Conservation (phyloP, 2,329 filamentous ascomycete species). For the Apiospora malaysiana region DNA sequence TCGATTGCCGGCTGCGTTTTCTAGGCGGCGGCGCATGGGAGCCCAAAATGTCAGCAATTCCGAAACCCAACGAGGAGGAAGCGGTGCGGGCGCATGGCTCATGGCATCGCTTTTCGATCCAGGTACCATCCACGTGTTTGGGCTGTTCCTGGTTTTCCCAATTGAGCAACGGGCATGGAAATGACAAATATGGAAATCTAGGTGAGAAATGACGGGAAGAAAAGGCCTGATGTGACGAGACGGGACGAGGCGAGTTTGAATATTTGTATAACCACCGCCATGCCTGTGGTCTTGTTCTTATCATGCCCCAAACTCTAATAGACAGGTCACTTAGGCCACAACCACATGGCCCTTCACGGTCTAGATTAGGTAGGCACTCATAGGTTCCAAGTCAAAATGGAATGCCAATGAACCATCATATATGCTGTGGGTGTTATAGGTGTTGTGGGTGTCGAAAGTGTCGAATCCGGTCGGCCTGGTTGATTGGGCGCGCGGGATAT, state of each 20-base stretch:
- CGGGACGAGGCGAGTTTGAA: conserved; percentile 9
- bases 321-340: neutral
- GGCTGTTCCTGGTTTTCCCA: conserved; percentile 2
- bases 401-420: neutral
- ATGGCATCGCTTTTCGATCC: neutral
- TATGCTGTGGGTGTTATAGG: neutral
- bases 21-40: conserved; percentile 1
- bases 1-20: neutral
- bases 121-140: conserved; percentile 17
- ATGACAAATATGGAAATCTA: neutral
- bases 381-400: too few relatives aligned
- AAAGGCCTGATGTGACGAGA: conserved; percentile 1
- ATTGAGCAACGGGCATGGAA: conserved; percentile 5
- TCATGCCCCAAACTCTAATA: neutral
- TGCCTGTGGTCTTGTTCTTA: neutral
- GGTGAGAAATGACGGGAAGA: neutral
- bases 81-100: neutral
- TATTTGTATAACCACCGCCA: conserved; percentile 7
- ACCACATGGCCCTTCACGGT: neutral
- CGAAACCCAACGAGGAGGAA: neutral
- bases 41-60: conserved; percentile 4
- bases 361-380: too few relatives aligned
- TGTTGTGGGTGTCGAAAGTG: neutral
- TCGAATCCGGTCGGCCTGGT: neutral
- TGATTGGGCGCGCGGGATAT: neutral